phyloP scores from a whole-genome alignment of 23 red algal genomes.

The Cyanidiococcus yangmingshanensis region DNA sequence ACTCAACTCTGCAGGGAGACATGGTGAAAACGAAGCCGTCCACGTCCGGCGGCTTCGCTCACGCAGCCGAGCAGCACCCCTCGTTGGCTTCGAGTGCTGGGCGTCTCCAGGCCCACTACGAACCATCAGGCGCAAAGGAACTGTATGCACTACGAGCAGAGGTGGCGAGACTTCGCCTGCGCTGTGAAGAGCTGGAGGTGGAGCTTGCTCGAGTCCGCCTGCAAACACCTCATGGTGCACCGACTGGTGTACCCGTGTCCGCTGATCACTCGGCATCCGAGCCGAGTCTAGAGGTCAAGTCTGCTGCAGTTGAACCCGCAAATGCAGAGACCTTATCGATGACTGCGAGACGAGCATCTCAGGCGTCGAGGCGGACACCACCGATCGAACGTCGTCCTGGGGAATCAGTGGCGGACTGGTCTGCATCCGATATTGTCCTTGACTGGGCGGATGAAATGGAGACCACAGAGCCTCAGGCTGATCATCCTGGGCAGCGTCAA shows the following conservation, averaged over 20 bases:
- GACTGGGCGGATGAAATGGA: constrained; percentile 1
- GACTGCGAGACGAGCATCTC: not conserved
- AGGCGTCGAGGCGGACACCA: not conserved
- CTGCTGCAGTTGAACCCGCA: not conserved
- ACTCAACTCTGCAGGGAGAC: too few species aligned
- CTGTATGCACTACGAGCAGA: constrained; percentile 8
- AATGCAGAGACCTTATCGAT: not conserved
- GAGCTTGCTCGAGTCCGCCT: not conserved
- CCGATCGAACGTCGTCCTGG: too few species aligned
- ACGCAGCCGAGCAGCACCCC: too few species aligned
- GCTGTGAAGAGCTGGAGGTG: not conserved
- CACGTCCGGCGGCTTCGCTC: too few species aligned
- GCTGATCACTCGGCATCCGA: not conserved
- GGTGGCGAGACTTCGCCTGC: constrained; percentile 3
- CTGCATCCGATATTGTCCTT: not conserved
- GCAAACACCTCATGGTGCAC: not conserved
- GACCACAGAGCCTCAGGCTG: not conserved
- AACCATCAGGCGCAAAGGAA: not conserved
- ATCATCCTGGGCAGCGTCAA: too few species aligned
- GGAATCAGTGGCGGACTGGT: too few species aligned
- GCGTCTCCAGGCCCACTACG: too few species aligned
- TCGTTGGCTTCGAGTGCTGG: too few species aligned
- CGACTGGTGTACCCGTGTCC: not conserved
- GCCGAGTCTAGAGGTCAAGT: not conserved
- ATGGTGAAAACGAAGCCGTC: too few species aligned